phyloP scores from a whole-genome alignment of 2,329 filamentous ascomycete species.

The Aspergillus ochraceus region DNA sequence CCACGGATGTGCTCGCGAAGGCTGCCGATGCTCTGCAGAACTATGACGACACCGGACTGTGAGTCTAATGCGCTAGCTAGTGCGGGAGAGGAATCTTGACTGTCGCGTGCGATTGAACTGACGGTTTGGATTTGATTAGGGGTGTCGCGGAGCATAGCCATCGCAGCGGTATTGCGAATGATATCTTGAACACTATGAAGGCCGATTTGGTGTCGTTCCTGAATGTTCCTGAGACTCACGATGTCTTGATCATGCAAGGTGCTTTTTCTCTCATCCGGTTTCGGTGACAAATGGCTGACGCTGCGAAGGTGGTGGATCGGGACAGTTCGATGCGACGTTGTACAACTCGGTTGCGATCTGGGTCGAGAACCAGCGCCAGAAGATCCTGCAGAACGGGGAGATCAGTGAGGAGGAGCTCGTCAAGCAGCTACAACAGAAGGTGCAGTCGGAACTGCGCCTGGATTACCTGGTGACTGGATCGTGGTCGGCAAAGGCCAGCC shows the following conservation, averaged over 20 bases:
- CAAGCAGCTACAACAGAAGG: constrained; percentile 60
- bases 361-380: constrained; percentile 67
- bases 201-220: constrained; percentile 70
- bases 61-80: constrained; percentile 3
- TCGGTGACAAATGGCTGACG: background rate
- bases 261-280: constrained; percentile 16
- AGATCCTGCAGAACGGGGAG: constrained; percentile 47
- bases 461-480: constrained; percentile 91
- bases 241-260: constrained; percentile 73
- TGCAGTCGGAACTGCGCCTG: constrained; percentile 71
- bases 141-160: constrained; percentile 90
- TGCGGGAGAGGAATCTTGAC: too few relatives aligned
- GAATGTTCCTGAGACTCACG: constrained; percentile 82
- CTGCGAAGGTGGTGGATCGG: constrained; percentile 71
- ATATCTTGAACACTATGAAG: constrained; percentile 78
- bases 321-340: constrained; percentile 78
- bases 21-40: constrained; percentile 78
- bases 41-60: constrained; percentile 74
- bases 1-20: constrained; percentile 74
- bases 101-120: background rate
- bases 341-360: constrained; percentile 84
- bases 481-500: constrained; percentile 86
- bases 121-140: constrained; percentile 9
- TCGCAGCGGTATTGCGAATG: constrained; percentile 73
- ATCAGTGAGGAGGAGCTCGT: constrained; percentile 57